These are phyloP conservation scores for Lactifluus piperatus DNA, from an alignment of 768 basidiomycete genomes.

Conservation along the genomic window DNA sequence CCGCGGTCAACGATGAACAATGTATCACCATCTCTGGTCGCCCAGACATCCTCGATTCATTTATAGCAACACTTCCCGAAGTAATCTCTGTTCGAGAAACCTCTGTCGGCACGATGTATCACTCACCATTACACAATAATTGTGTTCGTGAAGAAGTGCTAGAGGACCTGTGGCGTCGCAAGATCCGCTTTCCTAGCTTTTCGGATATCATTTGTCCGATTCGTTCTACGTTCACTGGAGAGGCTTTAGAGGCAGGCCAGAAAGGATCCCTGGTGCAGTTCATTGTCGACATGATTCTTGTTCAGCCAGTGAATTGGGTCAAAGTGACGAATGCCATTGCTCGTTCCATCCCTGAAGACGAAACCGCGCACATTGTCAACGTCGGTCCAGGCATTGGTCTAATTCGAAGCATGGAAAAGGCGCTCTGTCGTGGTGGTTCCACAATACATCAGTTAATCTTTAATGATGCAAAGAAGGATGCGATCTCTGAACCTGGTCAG, in stretches of 20 bases:
- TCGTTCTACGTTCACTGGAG: conserved; percentile 15
- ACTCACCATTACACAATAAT: conserved; percentile 30
- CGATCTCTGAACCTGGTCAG: conserved; percentile 25
- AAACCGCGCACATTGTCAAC: conserved; percentile 35
- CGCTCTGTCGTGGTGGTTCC: conserved; percentile 23
- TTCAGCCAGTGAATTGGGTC: conserved; percentile 36
- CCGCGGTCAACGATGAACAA: conserved; percentile 39
- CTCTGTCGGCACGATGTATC: conserved; percentile 45
- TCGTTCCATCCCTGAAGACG: conserved; percentile 21
- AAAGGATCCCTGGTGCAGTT: conserved; percentile 8
- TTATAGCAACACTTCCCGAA: conserved; percentile 32
- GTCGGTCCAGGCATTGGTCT: conserved; percentile 40
- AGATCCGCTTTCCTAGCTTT: conserved; percentile 43
- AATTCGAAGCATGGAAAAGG: conserved; percentile 32
- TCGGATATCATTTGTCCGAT: conserved; percentile 31
- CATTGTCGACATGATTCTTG: conserved; percentile 18
- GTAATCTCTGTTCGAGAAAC: conserved; percentile 35
- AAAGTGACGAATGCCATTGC: conserved; percentile 26
- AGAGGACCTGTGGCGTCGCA: conserved; percentile 34
- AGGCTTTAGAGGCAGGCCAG: background rate
- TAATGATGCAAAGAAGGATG: background rate
- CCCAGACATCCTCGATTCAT: conserved; percentile 40
- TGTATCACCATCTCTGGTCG: conserved; percentile 51
- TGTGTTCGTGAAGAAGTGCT: conserved; percentile 35
- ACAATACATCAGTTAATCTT: conserved; percentile 1